Conservation (phyloP, 495 filamentous ascomycete species). For the Neurospora pannonica region DNA sequence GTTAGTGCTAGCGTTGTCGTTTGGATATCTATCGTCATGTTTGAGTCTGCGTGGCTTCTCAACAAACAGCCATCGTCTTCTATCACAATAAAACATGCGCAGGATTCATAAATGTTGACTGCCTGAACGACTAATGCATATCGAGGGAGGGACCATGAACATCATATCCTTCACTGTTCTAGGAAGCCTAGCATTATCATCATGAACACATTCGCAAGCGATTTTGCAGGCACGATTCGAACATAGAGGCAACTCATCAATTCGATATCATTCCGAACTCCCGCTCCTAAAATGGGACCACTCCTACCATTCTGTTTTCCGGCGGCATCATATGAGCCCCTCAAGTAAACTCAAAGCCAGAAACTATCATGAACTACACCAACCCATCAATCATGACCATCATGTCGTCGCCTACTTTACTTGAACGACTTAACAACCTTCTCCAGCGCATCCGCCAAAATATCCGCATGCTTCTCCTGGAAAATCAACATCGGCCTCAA, state of each 20-base stretch:
- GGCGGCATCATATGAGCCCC: not conserved
- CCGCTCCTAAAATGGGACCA: not conserved
- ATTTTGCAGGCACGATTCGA: not conserved
- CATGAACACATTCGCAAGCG: not conserved
- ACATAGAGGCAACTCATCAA: not conserved
- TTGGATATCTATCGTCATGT: not conserved
- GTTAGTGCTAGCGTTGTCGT: not conserved
- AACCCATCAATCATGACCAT: not conserved
- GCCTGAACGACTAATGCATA: not conserved
- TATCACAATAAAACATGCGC: not conserved
- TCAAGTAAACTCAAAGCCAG: not conserved
- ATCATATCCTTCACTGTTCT: not conserved
- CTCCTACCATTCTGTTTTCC: not conserved
- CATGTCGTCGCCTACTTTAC: not conserved
- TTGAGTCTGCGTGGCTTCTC: not conserved
- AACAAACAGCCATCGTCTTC: not conserved
- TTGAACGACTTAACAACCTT: conserved; percentile 53
- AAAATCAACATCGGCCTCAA: conserved; percentile 95
- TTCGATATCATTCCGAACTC: not conserved
- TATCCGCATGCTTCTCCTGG: conserved; percentile 78
- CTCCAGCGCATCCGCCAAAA: conserved; percentile 51
- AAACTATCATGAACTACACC: not conserved
- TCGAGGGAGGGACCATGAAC: not conserved
- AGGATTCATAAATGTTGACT: not conserved
- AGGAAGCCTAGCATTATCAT: not conserved